Evolutionary conservation across 371 early-diverging fungal genomes (phyloP), one percentile per base, ranked within the genome.

Genomic region (Mortierella sp.): DNA sequence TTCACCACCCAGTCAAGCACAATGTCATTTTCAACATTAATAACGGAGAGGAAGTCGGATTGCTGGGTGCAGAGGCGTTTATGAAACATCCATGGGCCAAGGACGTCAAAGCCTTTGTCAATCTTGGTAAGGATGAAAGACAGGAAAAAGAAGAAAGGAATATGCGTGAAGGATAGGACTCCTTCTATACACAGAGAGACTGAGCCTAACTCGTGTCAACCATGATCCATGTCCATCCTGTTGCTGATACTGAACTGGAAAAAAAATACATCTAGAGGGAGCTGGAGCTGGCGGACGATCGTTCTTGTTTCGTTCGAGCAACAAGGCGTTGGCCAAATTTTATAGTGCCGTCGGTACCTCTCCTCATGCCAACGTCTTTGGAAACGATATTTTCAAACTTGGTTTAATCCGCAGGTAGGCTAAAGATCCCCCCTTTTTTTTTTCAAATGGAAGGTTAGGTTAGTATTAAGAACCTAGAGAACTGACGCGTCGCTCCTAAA

Each of bases 31-130:
- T 97, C 75, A 87, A 93, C 79, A 92, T 96, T 60, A 95, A 95
- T 77, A 94, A 95, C 71, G 91, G 90, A 43, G 97, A 97, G 74
- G 97, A 97, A 80, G 83, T 87, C 55, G 95, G 94, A 0, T 76
- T 93, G 21, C 76, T 89, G 60, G 97, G 97, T 16, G 93, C 91
- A 0, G 72, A 82, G 12, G 83, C 90, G 1, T 94, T 96, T 74
- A 80, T 91, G 48, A 77, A 85, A 15, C 96, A 96, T 74, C 91
- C 92, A 18, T 95, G 94, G 95, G 89, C 88, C 44, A 68, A 82
- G 21, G 74, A 90, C 23, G 88, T 95, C 53, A 87, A 88, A 56
- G 86, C 91, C 0, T 95, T 95, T 75, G 83, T 96, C 72, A 96
- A 96, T 72, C 84, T 96, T 6, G 89, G 88, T 86, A 86, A 29